Conservation (phyloP, 768 basidiomycete species). For the Mycena leptocephala region DNA sequence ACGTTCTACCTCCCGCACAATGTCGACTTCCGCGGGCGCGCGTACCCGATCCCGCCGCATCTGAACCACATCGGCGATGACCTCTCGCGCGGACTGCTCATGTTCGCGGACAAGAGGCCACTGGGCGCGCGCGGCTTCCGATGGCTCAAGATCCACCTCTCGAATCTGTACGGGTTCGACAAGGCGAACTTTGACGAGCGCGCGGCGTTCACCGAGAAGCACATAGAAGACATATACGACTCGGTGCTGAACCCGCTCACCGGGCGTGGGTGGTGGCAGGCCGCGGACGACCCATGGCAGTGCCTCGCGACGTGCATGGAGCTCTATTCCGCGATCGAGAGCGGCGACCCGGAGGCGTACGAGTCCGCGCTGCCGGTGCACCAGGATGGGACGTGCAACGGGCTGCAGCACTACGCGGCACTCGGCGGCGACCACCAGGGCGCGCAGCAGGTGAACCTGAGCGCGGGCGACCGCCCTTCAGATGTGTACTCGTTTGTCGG, state of each 20-base stretch:
- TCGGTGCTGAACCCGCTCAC: conserved; percentile 86
- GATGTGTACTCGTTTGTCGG: conserved; percentile 97
- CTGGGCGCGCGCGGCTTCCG: conserved; percentile 89
- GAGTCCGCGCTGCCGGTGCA: conserved; percentile 90
- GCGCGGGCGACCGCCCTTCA: conserved; percentile 86
- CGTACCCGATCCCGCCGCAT: conserved; percentile 97
- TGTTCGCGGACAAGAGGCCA: conserved; percentile 85
- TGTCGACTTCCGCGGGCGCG: conserved; percentile 96
- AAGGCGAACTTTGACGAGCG: conserved; percentile 96
- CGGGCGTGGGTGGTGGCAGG: conserved; percentile 89
- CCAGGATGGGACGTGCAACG: conserved; percentile 99
- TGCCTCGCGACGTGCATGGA: conserved; percentile 95
- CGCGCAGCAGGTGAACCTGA: conserved; percentile 94
- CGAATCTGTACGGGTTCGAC: conserved; percentile 95
- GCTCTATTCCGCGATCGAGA: conserved; percentile 84
- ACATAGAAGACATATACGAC: conserved; percentile 85
- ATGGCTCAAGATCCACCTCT: conserved; percentile 96
- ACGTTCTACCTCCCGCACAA: conserved; percentile 95
- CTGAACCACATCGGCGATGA: conserved; percentile 97
- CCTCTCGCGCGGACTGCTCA: conserved; percentile 88
- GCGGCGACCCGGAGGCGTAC: conserved; percentile 74
- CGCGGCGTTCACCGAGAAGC: conserved; percentile 82
- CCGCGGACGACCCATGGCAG: conserved; percentile 98
- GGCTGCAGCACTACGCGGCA: conserved; percentile 98
- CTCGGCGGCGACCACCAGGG: conserved; percentile 93